Evolutionary conservation across 2,329 filamentous ascomycete genomes (phyloP).

Genomic region (Xylaria digitata): DNA sequence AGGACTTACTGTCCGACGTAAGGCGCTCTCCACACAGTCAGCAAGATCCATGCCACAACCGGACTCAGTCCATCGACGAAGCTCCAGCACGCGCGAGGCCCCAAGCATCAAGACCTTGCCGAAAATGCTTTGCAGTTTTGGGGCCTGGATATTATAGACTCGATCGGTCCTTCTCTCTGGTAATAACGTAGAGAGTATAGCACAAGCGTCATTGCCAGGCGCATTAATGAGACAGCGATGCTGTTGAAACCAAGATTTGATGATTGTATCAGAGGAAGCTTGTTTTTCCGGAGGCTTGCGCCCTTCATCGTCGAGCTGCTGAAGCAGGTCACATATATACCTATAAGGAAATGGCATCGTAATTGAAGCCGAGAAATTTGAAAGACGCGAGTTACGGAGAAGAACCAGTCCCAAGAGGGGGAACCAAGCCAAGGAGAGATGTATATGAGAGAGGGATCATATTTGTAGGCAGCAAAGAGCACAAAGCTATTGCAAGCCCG

Average conservation of each 20-base stretch:
- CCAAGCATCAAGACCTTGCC: conserved; percentile 74
- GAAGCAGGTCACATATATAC: conserved; percentile 79
- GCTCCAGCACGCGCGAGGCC: conserved; percentile 66
- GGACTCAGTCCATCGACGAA: conserved; percentile 71
- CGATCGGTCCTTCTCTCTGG: conserved; percentile 81
- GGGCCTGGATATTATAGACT: conserved; percentile 76
- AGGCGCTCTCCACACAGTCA: conserved; percentile 74
- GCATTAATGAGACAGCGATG: conserved; percentile 70
- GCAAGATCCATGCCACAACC: conserved; percentile 74
- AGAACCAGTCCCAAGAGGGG: conserved; percentile 3
- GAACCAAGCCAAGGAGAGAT: conserved; percentile 9
- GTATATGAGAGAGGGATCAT: conserved; percentile 24
- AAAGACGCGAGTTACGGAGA: conserved; percentile 12
- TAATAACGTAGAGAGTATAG: conserved; percentile 79
- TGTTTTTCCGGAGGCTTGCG: conserved; percentile 51
- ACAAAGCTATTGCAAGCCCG: conserved; percentile 21
- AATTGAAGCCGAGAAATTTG: conserved; percentile 5
- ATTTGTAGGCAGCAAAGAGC: conserved; percentile 34
- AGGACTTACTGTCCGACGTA: conserved; percentile 67
- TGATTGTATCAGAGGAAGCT: conserved; percentile 49
- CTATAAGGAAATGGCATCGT: conserved; percentile 71
- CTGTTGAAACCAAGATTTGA: conserved; percentile 75
- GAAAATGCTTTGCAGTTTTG: conserved; percentile 73
- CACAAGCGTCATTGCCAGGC: conserved; percentile 66
- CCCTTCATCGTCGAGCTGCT: conserved; percentile 67